phyloP scores from a whole-genome alignment of 345 rosid genomes.

The Syzygium aqueum region DNA sequence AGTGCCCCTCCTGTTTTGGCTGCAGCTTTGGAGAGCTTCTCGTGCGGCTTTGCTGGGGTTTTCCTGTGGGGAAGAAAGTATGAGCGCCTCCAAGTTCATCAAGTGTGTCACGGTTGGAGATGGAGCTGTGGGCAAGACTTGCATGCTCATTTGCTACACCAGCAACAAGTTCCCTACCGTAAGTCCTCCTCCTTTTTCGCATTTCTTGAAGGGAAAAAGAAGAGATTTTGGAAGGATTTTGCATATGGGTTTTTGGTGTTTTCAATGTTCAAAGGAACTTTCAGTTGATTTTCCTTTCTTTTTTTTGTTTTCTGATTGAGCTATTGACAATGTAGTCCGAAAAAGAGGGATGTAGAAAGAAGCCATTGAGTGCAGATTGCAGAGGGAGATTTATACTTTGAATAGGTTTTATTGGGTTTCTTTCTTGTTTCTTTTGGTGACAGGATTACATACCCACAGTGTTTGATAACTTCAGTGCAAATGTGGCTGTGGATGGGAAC shows the following conservation, averaged over 20 bases:
- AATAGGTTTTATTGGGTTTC: not conserved
- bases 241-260: not conserved
- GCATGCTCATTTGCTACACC: conserved; percentile 98
- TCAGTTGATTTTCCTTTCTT: not conserved
- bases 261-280: not conserved
- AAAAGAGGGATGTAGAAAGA: not conserved
- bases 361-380: not conserved
- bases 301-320: not conserved
- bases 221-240: not conserved
- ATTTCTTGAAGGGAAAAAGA: not conserved
- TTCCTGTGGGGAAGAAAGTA: conserved; percentile 13
- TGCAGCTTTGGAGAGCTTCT: not conserved
- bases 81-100: conserved; percentile 96
- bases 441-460: conserved; percentile 98
- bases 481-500: conserved; percentile 86
- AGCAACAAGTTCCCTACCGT: conserved; percentile 99
- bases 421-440: not conserved
- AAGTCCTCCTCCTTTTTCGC: not conserved
- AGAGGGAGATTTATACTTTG: not conserved
- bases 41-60: not conserved
- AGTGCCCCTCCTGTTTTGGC: not conserved
- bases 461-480: conserved; percentile 97
- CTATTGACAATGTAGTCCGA: not conserved
- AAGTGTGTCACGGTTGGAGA: conserved; percentile 99
- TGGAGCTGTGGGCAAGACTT: conserved; percentile 99